Conservation (phyloP, 345 rosid genomes). For the Eucalyptus pauciflora region DNA sequence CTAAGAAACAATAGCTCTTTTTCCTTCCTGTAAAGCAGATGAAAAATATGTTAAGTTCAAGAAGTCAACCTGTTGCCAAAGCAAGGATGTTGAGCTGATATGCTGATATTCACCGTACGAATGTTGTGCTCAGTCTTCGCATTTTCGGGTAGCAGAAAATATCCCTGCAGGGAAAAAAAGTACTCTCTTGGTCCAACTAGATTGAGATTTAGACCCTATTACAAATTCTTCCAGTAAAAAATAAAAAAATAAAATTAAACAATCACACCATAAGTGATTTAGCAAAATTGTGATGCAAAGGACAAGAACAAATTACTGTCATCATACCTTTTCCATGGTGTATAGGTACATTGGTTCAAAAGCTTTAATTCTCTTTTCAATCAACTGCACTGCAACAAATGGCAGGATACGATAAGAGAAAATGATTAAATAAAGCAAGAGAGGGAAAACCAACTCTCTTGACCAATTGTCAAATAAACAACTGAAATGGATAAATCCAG, state of each 20-base stretch:
- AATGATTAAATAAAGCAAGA: not conserved
- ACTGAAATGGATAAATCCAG: not conserved
- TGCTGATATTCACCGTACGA: conserved; percentile 66
- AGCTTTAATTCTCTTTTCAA: conserved; percentile 65
- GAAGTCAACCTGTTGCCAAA: conserved; percentile 88
- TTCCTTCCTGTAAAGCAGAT: not conserved
- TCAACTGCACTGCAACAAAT: conserved; percentile 62
- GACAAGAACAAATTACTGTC: not conserved
- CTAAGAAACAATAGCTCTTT: not conserved
- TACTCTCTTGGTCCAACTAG: not conserved
- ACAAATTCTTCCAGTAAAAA: not conserved
- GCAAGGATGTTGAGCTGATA: conserved; percentile 90
- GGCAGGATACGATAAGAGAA: not conserved
- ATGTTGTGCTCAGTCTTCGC: conserved; percentile 81
- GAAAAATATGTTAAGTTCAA: not conserved
- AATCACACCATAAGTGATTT: not conserved
- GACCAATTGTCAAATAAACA: not conserved
- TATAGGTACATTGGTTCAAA: conserved; percentile 90
- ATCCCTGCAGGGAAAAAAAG: conserved; percentile 39
- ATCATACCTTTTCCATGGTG: conserved; percentile 81
- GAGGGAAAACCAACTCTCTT: not conserved
- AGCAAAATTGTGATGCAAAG: not conserved
- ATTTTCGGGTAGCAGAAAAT: conserved; percentile 85
- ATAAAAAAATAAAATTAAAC: not conserved
- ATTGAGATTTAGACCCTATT: not conserved